A percentile compares a stretch with the other conserved stretches of the same genome.
Conservation (phyloP, 306 rosid genomes). For the Acacia confusa region DNA sequence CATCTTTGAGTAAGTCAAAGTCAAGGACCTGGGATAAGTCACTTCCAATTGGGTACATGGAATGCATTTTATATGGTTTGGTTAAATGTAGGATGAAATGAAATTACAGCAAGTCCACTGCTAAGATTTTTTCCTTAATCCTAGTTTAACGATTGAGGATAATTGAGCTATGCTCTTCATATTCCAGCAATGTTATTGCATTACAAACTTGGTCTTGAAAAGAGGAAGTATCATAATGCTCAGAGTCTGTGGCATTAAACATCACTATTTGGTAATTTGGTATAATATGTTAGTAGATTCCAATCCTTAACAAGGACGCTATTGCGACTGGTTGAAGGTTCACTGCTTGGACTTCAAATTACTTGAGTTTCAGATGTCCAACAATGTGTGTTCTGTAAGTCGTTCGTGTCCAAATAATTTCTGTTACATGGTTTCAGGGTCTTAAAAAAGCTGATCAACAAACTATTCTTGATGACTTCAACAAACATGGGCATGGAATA, state of each 20-base stretch:
- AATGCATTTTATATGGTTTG: not conserved
- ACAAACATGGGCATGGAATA: constrained; percentile 88
- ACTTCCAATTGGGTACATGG: not conserved
- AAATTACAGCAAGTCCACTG: not conserved
- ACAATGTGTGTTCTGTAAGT: constrained; percentile 17
- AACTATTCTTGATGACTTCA: constrained; percentile 87
- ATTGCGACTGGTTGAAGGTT: not conserved
- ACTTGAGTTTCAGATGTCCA: no score
- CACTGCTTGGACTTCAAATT: no score
- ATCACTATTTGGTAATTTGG: not conserved
- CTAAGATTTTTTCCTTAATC: not conserved
- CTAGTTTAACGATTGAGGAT: not conserved
- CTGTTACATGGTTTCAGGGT: constrained; percentile 59
- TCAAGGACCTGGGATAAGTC: not conserved
- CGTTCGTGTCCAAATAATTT: not conserved
- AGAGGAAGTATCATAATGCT: not conserved
- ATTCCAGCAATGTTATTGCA: not conserved
- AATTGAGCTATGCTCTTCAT: not conserved
- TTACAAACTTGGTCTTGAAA: not conserved
- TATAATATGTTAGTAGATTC: not conserved
- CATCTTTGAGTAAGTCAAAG: not conserved
- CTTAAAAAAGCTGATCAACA: constrained; percentile 89
- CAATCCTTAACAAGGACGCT: not conserved
- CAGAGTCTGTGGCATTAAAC: not conserved
- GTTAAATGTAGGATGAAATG: not conserved